A percentile compares a stretch with the other conserved stretches of the same genome.
These are phyloP conservation scores for Hyaloscypha finlandica DNA, from an alignment of 495 filamentous ascomycete species.

Conservation along the genomic window DNA sequence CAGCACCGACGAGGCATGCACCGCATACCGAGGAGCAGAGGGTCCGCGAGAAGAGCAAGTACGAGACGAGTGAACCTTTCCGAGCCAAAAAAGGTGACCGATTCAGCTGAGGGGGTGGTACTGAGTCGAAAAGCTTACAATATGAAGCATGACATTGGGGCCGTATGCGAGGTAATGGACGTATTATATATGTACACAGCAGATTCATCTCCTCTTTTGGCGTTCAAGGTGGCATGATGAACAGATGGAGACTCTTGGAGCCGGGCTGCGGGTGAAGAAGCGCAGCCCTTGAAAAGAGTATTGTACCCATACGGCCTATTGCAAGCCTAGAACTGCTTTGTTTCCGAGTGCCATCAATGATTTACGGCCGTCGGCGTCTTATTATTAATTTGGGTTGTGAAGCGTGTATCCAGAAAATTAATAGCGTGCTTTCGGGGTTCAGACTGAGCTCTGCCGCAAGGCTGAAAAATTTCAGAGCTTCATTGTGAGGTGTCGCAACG, in stretches of 20 bases:
- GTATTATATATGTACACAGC: constrained; percentile 8
- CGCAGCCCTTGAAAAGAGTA: neutral
- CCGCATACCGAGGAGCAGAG: constrained; percentile 70
- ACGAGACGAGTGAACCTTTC: constrained; percentile 77
- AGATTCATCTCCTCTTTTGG: constrained; percentile 17
- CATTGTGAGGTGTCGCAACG: neutral
- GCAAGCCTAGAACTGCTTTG: neutral
- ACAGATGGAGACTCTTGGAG: neutral
- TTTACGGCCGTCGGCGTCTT: neutral
- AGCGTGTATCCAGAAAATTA: neutral
- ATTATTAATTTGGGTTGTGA: neutral
- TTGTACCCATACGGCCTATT: neutral
- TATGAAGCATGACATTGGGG: neutral
- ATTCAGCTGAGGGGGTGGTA: constrained; percentile 55
- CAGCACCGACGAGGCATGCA: constrained; percentile 82
- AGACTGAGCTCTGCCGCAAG: neutral
- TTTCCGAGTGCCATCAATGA: neutral
- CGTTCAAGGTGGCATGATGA: neutral
- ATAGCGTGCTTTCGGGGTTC: neutral
- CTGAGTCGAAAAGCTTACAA: neutral
- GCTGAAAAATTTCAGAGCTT: constrained; percentile 5
- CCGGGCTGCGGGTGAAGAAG: neutral
- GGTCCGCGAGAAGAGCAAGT: constrained; percentile 83
- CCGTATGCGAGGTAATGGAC: neutral
- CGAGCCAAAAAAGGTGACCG: constrained; percentile 79